Evolutionary conservation across 768 basidiomycete species (phyloP), one percentile per base, ranked within the genome.

Genomic region (Leccinum incarnatum): DNA sequence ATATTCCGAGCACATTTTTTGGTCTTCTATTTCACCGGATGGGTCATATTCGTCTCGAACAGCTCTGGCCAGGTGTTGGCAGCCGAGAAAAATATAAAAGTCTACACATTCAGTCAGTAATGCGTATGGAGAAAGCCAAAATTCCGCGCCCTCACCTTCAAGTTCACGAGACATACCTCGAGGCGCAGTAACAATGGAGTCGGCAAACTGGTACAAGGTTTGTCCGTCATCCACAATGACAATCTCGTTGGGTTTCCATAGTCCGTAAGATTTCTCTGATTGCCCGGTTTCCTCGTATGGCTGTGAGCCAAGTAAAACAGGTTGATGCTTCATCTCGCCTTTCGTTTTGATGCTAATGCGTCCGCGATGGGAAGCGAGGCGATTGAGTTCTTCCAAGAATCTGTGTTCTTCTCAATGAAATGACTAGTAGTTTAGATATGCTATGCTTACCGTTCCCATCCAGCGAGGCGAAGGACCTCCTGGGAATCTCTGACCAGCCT

Each of bases 131-230:
- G 34, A 34, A 34, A 14, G 5, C 34, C 5, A 14, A 5, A 14
- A 34, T 34, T 1, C 5, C 34, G 34, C 42, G 11, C 93, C 15
- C 62, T 55, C 60, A 89, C 86, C 81, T 84, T 97, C 94, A 11
- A 98, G 83, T 83, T 97, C 94, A 10, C 95, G 77, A 5, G 91
- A 77, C 64, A 95, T 91, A 70, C 97, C 94, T 69, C 93, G 90
- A 1, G 91, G 89, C 4, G 89, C 90, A 11, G 80, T 81, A 63
- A 86, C 88, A 5, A 95, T 75, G 2, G 79, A 78, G 37, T 86
- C 83, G 5, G 85, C 84, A 68, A 95, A 95, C 12, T 86, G 77
- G 59, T 89, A 85, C 64, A 86, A 83, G 6, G 86, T 76, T 51
- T 89, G 87, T 4, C 84, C 84, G 66, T 96, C 92, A 68, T 98